Evolutionary conservation across 2,329 filamentous ascomycete species (phyloP), one percentile per base, ranked within the genome.

Genomic region (Cladosporium colombiae): DNA sequence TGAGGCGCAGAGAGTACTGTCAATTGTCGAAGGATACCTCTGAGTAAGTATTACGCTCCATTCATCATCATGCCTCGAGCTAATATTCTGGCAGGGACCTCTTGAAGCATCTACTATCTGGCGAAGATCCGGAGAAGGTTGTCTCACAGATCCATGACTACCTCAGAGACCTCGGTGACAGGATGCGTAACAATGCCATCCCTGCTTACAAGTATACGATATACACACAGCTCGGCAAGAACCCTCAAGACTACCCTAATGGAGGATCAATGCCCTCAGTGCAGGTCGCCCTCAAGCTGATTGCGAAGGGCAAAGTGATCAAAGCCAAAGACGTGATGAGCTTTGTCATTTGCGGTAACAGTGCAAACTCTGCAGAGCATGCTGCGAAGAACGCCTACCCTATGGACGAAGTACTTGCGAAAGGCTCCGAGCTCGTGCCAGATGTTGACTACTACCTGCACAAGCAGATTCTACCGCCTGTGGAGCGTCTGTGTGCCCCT

Each of bases 391-490:
- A 96, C 70, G 94, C 95, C 3, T 94, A 92, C 77, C 89, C 91
- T 5, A 89, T 92, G 1, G 89, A 93, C 65, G 95, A 99, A 76
- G 88, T 96, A 21, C 82, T 91, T 66, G 96, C 95, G 74, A 75
- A 87, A 18, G 91, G 91, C 70, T 88, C 89, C 1, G 89, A 83
- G 1, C 84, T 99, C 7, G 85, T 89, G 66, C 92, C 93, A 2
- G 95, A 99, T 74, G 86, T 97, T n/a, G 95, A 99, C 76, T 98
- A 93, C 86, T 99, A 99, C 78, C 87, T 99, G 46, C 90, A 92
- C 82, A 99, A 99, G 82, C 95, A 99, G 79, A 97, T 99, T 66
- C 92, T 99, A 80, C 95, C 95, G 13, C 95, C 95, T 0, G 95
- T 99, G 29, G 95, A 99, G 81, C 92, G 95, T 84, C 88, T 99